A percentile compares a stretch with the other conserved stretches of the same genome.
Conservation (phyloP, 345 rosid genomes). For the Tarenaya hassleriana region DNA sequence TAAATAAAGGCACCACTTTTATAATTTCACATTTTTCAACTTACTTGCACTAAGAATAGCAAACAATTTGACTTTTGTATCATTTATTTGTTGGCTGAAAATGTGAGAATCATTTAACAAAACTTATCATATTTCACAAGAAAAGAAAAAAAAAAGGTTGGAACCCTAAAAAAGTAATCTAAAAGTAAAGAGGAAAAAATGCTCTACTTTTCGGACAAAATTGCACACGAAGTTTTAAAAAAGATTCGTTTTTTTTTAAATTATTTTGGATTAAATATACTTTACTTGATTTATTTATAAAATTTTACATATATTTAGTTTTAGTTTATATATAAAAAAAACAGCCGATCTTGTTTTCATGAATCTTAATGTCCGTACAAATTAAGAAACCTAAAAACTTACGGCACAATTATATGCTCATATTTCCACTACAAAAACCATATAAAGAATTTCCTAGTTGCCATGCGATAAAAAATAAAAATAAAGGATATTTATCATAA, state of each 20-base stretch:
- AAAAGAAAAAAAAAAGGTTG: not conserved
- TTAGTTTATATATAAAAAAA: not conserved
- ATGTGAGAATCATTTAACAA: conserved; percentile 21
- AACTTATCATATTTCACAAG: conserved; percentile 14
- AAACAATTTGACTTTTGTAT: conserved; percentile 28
- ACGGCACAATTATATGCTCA: too few species aligned
- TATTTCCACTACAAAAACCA: too few species aligned
- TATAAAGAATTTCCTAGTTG: too few species aligned
- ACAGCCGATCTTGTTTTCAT: too few species aligned
- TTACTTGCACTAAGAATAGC: conserved; percentile 28
- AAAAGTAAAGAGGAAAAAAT: conserved; percentile 4
- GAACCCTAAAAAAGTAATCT: conserved; percentile 5
- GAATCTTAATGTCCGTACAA: too few species aligned
- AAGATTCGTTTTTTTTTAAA: not conserved
- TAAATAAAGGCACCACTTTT: conserved; percentile 3
- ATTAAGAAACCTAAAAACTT: too few species aligned
- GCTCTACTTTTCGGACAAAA: not conserved
- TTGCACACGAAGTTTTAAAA: not conserved
- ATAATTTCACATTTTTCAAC: conserved; percentile 17
- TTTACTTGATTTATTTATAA: too few species aligned
- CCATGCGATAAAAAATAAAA: too few species aligned
- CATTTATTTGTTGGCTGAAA: conserved; percentile 28
- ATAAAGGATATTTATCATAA: too few species aligned
- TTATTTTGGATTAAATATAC: conserved; percentile 6
- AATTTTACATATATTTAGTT: too few species aligned